Evolutionary conservation across 352 stramenopile species (phyloP), one percentile per base, ranked within the genome.

Genomic region (Phytopythium delawarense): DNA sequence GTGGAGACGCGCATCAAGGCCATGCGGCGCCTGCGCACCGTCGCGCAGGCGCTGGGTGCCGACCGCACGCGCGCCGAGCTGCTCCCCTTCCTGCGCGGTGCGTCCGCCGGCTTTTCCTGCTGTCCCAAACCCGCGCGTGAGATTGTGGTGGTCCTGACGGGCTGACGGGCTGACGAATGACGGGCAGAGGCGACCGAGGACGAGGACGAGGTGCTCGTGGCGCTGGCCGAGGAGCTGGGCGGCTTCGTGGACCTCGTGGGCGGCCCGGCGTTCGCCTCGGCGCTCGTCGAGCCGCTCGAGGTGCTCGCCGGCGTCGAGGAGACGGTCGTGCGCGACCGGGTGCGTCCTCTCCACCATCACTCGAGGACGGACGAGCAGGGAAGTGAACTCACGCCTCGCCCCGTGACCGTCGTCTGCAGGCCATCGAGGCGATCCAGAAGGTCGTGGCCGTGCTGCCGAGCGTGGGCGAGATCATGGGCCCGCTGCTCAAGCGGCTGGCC

Each of bases 181-280:
- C 40, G 50, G 66, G 45, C 71, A 89, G 74, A 93, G 66, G 81
- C 78, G n/a, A 94, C 86, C n/a, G 87, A 96, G 60, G 88, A 97
- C 51, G 92, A 98, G 65, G 94, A 98, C 64, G 94, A 98, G 70
- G 84, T 98, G 60, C 78, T 98, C 25, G 78, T 98, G 32, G 78
- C 94, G 50, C 70, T 98, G 52, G 92, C 90, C 2, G 88, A 97
- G 49, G 88, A 98, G 59, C 71, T 98, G 32, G 87, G 86, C 30
- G 75, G 83, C 11, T 93, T 98, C 54, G 85, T 98, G n/a, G 88
- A 95, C 25, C 81, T 92, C 40, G 79, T 96, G 1, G 83, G 96
- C 15, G 85, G 91, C 21, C 65, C 88, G 0, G 66, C 84, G 20
- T 70, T 90, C 62, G 77, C 81, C 5, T 72, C 79, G 12, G 58